Evolutionary conservation across 2,329 filamentous ascomycete genomes (phyloP), one percentile per base, ranked within the genome.

Genomic region (Trichoderma oligosporum): DNA sequence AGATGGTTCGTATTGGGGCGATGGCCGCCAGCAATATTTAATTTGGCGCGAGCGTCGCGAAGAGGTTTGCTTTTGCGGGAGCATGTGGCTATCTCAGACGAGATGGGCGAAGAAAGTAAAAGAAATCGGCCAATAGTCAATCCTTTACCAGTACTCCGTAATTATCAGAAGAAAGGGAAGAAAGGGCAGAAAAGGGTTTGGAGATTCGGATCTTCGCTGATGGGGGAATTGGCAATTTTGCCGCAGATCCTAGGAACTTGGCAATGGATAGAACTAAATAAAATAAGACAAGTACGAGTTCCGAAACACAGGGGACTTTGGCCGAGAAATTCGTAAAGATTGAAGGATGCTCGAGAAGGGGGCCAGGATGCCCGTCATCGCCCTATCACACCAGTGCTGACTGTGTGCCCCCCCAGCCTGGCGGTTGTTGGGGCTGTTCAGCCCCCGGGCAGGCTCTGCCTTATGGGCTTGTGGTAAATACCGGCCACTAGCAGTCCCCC

Each of bases 61-160:
- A 35, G 56, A 41, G 29, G 56, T 41, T 46, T 16, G 36, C 33
- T 35, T 27, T 58, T 54, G 42, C 29, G 57, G 45, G 57, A 52
- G 66, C 68, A 70, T 70, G 65, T 67, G 67, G 42, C 41, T 58
- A 36, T 58, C 47, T 54, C 49, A 53, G 20, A 22, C 41, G 55
- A 60, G 38, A 60, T 55, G 54, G 59, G 57, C 47, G 44, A 29
- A 48, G 47, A 45, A 48, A 45, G 55, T 53, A 57, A 41, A 60
- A 60, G 12, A 51, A 29, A 58, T 53, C 12, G n/a, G 12, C n/a
- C 35, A 18, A 38, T 12, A 7, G 35, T 11, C 6, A 5, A 6
- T 6, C 11, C 11, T 6, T 11, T 31, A 11, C 27, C 27, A 11
- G 27, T 11, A 11, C 27, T 31, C n/a, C n/a, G n/a, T n/a, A n/a